Percentiles rank a stretch among this genome's conserved stretches.
Conservation (phyloP, 768 basidiomycete species). For the Agaricus subrufescens region DNA sequence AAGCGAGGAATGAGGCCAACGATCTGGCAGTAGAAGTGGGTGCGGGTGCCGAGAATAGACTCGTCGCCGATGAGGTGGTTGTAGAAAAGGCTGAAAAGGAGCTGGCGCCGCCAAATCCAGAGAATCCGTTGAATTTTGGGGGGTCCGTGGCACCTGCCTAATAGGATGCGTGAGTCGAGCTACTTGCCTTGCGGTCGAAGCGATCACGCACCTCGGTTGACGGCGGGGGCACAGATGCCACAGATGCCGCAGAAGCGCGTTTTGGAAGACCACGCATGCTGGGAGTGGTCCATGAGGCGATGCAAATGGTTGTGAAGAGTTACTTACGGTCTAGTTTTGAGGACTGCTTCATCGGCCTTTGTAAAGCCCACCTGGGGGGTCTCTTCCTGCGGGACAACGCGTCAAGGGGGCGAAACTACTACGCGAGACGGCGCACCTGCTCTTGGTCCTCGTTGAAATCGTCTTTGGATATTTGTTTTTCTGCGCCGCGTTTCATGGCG, state of each 20-base stretch:
- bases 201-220: not conserved
- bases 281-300: constrained; percentile 10
- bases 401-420: not conserved
- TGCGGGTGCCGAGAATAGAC: constrained; percentile 5
- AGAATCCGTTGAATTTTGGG: constrained; percentile 45
- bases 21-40: constrained; percentile 3
- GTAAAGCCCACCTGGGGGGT: constrained; percentile 32
- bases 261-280: constrained; percentile 70
- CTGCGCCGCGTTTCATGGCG: constrained; percentile 69
- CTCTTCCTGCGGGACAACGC: constrained; percentile 14
- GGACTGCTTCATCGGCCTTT: constrained; percentile 53
- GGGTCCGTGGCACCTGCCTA: constrained; percentile 22
- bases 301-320: not conserved
- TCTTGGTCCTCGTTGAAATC: constrained; percentile 32
- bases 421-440: constrained; percentile 18
- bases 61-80: constrained; percentile 11
- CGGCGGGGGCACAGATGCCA: constrained; percentile 7
- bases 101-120: constrained; percentile 44
- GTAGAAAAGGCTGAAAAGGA: constrained; percentile 25
- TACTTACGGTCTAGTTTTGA: constrained; percentile 56
- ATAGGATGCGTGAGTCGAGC: constrained; percentile 4
- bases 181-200: not conserved
- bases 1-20: constrained; percentile 2
- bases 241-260: constrained; percentile 22
- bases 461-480: constrained; percentile 64